These are phyloP conservation scores for Zangia roseola DNA, from an alignment of 768 basidiomycete genomes.

Conservation along the genomic window DNA sequence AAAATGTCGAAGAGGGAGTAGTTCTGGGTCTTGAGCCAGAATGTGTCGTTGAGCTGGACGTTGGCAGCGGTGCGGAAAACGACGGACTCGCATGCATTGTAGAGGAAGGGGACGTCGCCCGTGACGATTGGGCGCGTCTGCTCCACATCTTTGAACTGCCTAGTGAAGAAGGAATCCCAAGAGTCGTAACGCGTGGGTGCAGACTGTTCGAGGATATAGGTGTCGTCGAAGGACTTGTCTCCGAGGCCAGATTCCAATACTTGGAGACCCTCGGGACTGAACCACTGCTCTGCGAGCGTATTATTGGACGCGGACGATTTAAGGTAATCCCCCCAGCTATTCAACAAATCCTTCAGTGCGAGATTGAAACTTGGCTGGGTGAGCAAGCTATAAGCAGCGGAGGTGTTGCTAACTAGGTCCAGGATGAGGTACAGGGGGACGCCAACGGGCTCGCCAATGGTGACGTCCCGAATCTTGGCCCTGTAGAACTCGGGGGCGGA, in stretches of 20 bases:
- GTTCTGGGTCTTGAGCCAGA: slow-evolving; percentile 59
- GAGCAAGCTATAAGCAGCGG: not conserved
- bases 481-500: no score
- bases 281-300: not conserved
- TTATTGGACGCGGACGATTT: not conserved
- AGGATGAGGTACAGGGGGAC: not conserved
- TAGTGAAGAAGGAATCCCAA: slow-evolving; percentile 57
- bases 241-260: not conserved
- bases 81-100: slow-evolving; percentile 53
- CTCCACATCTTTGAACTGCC: slow-evolving; percentile 29
- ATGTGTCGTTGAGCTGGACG: slow-evolving; percentile 42
- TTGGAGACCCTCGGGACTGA: no score
- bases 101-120: slow-evolving; percentile 24
- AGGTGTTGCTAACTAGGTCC: not conserved
- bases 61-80: slow-evolving; percentile 35
- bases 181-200: slow-evolving; percentile 13
- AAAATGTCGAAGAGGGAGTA: slow-evolving; percentile 63
- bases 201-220: not conserved
- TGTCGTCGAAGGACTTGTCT: not conserved
- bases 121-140: slow-evolving; percentile 36
- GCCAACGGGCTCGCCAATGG: not conserved
- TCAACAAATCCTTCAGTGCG: not conserved
- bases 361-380: not conserved
- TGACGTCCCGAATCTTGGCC: no score
- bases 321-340: not conserved